A percentile compares a stretch with the other conserved stretches of the same genome.
phyloP scores from a whole-genome alignment of 768 basidiomycete species.

The Lactarius hengduanensis region DNA sequence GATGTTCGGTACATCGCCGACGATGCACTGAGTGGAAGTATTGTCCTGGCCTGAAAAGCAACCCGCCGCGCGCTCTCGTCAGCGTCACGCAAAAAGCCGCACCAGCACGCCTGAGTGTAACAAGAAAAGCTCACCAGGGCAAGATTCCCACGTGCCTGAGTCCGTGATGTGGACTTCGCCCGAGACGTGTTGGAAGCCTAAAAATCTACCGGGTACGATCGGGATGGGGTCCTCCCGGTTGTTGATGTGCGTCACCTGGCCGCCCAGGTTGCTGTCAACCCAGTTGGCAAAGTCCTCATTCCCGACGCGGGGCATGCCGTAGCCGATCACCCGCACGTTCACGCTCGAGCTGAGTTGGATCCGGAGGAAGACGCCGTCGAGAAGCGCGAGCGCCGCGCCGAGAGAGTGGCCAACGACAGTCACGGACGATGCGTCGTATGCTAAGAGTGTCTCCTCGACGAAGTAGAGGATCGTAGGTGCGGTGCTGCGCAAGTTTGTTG shows the following conservation, averaged over 20 bases:
- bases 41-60: slow-evolving; percentile 61
- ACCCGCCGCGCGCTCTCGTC: neutral
- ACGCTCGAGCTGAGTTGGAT: neutral
- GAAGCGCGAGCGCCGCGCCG: slow-evolving; percentile 13
- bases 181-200: slow-evolving; percentile 47
- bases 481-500: slow-evolving; percentile 4
- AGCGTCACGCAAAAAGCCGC: neutral
- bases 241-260: slow-evolving; percentile 38
- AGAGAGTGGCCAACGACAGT: slow-evolving; percentile 17
- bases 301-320: slow-evolving; percentile 18
- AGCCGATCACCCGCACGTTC: neutral
- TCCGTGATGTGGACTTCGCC: slow-evolving; percentile 43
- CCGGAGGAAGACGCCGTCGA: slow-evolving; percentile 8
- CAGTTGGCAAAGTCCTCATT: slow-evolving; percentile 7
- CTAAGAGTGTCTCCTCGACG: neutral
- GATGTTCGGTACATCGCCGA: slow-evolving; percentile 53
- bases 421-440: neutral
- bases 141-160: slow-evolving; percentile 45
- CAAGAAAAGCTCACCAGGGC: neutral
- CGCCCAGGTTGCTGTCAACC: slow-evolving; percentile 38
- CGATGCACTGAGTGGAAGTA: slow-evolving; percentile 46
- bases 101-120: neutral
- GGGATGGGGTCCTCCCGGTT: slow-evolving; percentile 29
- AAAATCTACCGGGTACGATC: slow-evolving; percentile 36
- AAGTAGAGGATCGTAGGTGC: neutral